A percentile compares a stretch with the other conserved stretches of the same genome.
Evolutionary conservation across 2,329 filamentous ascomycete species (phyloP).

Genomic region (Ambrosiella xylebori): DNA sequence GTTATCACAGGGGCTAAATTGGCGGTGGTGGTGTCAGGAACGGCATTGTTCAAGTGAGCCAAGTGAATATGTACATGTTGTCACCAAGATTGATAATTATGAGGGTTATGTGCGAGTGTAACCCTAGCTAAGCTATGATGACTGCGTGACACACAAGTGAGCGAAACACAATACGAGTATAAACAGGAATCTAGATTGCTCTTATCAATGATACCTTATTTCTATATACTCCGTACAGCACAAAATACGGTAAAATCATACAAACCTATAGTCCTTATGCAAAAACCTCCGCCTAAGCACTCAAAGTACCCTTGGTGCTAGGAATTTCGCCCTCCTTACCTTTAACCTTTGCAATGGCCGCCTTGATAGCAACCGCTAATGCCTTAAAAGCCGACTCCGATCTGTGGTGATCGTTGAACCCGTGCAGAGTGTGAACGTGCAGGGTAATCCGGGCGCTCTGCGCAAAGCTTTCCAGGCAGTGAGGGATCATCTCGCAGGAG

Average conservation of each 20-base stretch:
- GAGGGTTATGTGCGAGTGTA: no score
- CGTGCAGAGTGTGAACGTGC: constrained; percentile 82
- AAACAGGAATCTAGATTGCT: no score
- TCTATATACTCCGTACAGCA: no score
- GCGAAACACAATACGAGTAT: no score
- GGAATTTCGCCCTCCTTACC: constrained; percentile 84
- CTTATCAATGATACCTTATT: no score
- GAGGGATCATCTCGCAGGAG: constrained; percentile 91
- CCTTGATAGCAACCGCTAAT: constrained; percentile 66
- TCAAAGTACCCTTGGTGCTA: constrained; percentile 87
- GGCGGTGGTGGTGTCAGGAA: no score
- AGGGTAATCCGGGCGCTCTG: constrained; percentile 80
- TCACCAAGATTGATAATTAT: no score
- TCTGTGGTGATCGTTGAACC: constrained; percentile 87
- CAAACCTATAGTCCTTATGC: neutral
- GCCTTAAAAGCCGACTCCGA: constrained; percentile 98
- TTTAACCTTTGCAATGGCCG: constrained; percentile 56
- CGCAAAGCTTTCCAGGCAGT: constrained; percentile 87
- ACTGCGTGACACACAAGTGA: no score
- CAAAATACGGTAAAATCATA: neutral
- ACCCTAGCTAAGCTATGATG: no score
- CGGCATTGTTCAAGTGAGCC: no score
- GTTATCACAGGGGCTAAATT: no score
- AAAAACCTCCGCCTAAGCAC: constrained; percentile 24
- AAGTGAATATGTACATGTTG: no score